A percentile compares a stretch with the other conserved stretches of the same genome.
Conservation (phyloP, 73 alveolate genomes). For the Paramecium octaurelia region DNA sequence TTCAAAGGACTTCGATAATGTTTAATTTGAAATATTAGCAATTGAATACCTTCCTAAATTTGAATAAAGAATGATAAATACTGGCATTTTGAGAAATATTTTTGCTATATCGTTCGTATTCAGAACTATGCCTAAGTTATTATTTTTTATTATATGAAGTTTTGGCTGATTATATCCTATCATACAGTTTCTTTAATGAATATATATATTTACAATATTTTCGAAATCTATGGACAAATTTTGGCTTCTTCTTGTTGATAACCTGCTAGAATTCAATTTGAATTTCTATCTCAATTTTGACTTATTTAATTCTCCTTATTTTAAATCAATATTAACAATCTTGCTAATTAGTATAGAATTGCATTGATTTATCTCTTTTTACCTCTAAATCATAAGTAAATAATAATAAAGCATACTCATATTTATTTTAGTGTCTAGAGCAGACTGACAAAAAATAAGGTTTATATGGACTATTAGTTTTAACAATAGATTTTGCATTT, state of each 20-base stretch:
- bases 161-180: not conserved
- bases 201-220: not conserved
- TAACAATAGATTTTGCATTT: not conserved
- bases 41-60: not conserved
- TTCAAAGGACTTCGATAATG: not conserved
- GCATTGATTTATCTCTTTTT: not conserved
- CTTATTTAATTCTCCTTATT: not conserved
- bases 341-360: not conserved
- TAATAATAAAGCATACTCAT: not conserved
- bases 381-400: slow-evolving; percentile 3
- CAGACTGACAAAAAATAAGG: not conserved
- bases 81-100: slow-evolving; percentile 42
- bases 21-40: not conserved
- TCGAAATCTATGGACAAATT: not conserved
- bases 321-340: not conserved
- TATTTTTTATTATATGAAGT: not conserved
- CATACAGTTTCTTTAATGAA: not conserved
- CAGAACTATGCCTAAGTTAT: not conserved
- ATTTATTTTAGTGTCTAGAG: not conserved
- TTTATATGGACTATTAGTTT: not conserved
- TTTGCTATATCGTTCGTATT: not conserved
- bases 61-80: not conserved
- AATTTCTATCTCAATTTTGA: not conserved
- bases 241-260: not conserved
- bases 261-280: not conserved